Base-by-base conservation (phyloP, 495 filamentous ascomycete species). In the Lindgomyces ingoldianus region DNA sequence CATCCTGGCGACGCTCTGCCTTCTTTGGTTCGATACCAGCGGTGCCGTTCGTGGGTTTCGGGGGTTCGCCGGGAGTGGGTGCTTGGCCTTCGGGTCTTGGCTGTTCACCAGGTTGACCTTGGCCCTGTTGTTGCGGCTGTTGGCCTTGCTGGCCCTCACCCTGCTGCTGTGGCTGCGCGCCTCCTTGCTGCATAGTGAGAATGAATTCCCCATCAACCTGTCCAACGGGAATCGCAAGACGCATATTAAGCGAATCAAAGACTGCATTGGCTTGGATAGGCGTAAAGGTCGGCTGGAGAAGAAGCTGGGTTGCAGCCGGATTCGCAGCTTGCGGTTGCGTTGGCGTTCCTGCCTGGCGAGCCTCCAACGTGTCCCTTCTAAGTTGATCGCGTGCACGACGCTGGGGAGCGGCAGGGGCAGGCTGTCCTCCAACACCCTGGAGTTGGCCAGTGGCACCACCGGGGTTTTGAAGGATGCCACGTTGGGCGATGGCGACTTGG, bases 141-240 rank as follows among this genome's bases (percentile, higher is more conserved):
- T 57, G 55, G 21, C 39, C 42, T 22, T 29, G 27, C 11, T 18
- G 42, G 19, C 33, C 14, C 12, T 21, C 12, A n/a, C 16, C 25
- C 11, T 45, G 42, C 2, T 16, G 42, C 25, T 52, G 46, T 26
- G 26, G 47, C 22, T 51, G 58, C 36, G 42, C 63, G 21, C 50
- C 57, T 16, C 48, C 47, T 51, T 46, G 60, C 21, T 50, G 36
- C 65, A 73, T 70, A 11, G 60, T 64, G 44, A 73, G 21, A 18
- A 73, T 70, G 60, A 60, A 70, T 42, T 73, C 70, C 0, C 70
- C 70, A 54, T 73, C 70, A 39, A 73, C 29, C 27, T 70, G 63
- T 19, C 16, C 4, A 22, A 70, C 64, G 0, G 70, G 47, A 27
- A 66, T 49, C 4, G 70, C 70, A 30, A 73, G 33, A 44, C 70